Conservation (phyloP, 148 eudicot genomes). For the Suaeda aralocaspica region DNA sequence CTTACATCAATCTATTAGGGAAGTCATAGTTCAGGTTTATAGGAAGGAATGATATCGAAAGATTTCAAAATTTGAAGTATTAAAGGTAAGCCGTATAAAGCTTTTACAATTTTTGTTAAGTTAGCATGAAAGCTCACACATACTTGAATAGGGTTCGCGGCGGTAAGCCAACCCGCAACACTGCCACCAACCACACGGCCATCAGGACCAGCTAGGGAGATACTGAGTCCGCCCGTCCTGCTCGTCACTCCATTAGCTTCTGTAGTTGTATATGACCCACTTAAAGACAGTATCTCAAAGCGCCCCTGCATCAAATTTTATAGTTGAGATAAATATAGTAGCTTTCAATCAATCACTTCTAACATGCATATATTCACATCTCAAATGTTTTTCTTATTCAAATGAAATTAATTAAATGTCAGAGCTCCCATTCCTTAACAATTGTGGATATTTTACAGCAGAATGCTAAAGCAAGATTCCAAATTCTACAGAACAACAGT, state of each 20-base stretch:
- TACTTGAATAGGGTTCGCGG: constrained; percentile 86
- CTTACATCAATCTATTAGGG: no score
- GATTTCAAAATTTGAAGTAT: no score
- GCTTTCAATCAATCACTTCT: background rate
- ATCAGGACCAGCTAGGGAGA: constrained; percentile 76
- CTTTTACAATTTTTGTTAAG: no score
- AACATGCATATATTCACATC: background rate
- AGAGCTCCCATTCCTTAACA: background rate
- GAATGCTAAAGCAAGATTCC: background rate
- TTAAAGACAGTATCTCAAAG: constrained; percentile 63
- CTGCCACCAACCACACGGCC: constrained; percentile 85
- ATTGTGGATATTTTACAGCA: background rate
- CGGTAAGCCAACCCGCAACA: constrained; percentile 66
- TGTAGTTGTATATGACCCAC: constrained; percentile 54
- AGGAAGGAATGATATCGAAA: no score
- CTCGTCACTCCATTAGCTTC: constrained; percentile 55
- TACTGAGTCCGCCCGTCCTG: constrained; percentile 70
- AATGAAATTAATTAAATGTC: background rate
- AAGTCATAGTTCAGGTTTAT: no score
- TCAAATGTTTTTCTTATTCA: no score
- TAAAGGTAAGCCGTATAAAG: no score
- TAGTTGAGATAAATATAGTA: background rate
- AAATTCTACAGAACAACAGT: background rate
- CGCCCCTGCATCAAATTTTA: constrained; percentile 54
- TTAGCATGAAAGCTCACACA: no score